Conservation (phyloP, 2,329 filamentous ascomycete species). For the Penicillium sp. region DNA sequence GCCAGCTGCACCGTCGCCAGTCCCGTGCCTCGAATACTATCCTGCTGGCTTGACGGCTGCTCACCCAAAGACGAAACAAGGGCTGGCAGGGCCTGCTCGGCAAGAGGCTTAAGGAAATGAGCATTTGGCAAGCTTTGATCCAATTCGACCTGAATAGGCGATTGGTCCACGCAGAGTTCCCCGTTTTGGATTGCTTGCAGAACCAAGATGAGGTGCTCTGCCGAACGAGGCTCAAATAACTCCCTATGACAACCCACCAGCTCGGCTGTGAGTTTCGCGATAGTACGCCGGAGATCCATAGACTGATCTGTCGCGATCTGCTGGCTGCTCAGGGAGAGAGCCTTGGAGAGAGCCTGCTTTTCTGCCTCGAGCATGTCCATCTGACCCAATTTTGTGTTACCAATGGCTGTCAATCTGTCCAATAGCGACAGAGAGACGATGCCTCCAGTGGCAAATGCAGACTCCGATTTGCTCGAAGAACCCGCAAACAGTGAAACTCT, state of each 20-base stretch:
- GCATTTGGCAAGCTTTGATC: conserved; percentile 22
- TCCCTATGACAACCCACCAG: conserved; percentile 38
- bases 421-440: conserved; percentile 55
- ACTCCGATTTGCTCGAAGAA: conserved; percentile 27
- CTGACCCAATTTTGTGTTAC: conserved; percentile 58
- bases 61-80: conserved; percentile 28
- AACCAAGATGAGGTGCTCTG: conserved; percentile 22
- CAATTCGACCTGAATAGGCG: conserved; percentile 18
- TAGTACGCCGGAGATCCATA: conserved; percentile 48
- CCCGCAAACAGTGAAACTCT: conserved; percentile 40
- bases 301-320: conserved; percentile 54
- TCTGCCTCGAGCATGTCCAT: conserved; percentile 65
- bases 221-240: conserved; percentile 32
- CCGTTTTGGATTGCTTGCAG: conserved; percentile 29
- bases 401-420: conserved; percentile 53
- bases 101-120: conserved; percentile 40
- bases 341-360: conserved; percentile 59
- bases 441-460: conserved; percentile 49
- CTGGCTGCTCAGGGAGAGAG: conserved; percentile 52
- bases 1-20: conserved; percentile 76
- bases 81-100: conserved; percentile 30
- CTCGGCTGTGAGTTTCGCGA: conserved; percentile 42
- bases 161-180: conserved; percentile 14
- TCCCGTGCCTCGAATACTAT: conserved; percentile 44
- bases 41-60: conserved; percentile 14